Evolutionary conservation across 176 grass and related monocot species (phyloP).

Genomic region (Carex parvula): DNA sequence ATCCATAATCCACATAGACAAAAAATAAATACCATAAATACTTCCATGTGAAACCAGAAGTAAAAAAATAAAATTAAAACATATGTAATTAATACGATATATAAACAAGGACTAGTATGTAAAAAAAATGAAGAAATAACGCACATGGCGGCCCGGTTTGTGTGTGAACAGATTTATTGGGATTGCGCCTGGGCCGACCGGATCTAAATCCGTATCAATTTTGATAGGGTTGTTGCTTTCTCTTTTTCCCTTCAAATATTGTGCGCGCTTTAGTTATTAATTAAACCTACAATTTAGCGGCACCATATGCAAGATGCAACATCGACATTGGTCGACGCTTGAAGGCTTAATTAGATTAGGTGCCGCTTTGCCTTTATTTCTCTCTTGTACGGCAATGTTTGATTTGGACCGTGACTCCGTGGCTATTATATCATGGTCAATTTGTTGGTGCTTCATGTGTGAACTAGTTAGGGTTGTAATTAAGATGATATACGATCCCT

Average conservation of each 20-base stretch:
- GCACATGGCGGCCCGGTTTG: neutral
- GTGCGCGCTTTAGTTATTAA: neutral
- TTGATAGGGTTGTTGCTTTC: conserved; percentile 12
- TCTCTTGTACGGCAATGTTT: conserved; percentile 1
- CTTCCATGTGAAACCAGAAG: too few species aligned
- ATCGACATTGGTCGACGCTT: neutral
- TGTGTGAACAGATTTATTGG: conserved; percentile 25
- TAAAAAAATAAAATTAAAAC: neutral
- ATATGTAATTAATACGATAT: neutral
- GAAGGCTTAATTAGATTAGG: neutral
- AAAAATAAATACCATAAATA: too few species aligned
- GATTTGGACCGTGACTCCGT: neutral
- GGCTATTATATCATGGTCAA: neutral
- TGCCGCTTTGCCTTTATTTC: neutral
- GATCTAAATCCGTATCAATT: conserved; percentile 17
- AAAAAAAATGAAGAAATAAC: neutral
- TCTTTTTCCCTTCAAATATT: conserved; percentile 10
- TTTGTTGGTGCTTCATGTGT: neutral
- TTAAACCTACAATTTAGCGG: neutral
- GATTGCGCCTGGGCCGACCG: conserved; percentile 22
- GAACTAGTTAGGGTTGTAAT: neutral
- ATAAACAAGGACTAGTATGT: neutral
- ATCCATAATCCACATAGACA: too few species aligned
- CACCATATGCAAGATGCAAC: neutral
- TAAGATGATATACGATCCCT: neutral